Conservation (phyloP, 257 asterid species). For the Primulina huaijiensis region DNA sequence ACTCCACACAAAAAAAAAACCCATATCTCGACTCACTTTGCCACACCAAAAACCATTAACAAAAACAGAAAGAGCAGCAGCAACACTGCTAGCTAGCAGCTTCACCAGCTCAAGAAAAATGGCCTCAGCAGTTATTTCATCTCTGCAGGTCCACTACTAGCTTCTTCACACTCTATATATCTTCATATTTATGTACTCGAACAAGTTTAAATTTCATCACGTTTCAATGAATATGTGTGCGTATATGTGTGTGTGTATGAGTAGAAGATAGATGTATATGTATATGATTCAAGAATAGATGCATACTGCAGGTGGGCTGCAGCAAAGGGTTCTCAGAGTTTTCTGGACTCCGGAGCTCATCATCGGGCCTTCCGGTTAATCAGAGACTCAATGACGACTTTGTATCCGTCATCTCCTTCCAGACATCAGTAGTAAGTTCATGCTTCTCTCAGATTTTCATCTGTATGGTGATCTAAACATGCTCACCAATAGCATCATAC, state of each 20-base stretch:
- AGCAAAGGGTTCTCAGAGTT: conserved; percentile 85
- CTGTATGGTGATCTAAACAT: not conserved
- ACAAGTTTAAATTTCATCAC: not conserved
- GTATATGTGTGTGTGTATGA: not conserved
- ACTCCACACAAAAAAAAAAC: conserved; percentile 28
- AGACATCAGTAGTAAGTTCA: conserved; percentile 71
- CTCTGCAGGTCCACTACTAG: conserved; percentile 56
- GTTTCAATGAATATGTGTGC: not conserved
- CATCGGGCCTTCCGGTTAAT: conserved; percentile 53
- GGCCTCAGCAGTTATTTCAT: conserved; percentile 88
- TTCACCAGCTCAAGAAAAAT: conserved; percentile 26
- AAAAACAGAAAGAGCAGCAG: not conserved
- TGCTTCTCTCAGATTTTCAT: not conserved
- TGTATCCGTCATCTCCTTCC: conserved; percentile 64
- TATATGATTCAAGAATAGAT: not conserved
- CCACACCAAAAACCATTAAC: conserved; percentile 5
- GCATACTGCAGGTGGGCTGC: conserved; percentile 55
- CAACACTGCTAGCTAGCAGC: conserved; percentile 28
- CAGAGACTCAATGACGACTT: conserved; percentile 60
- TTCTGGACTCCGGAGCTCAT: conserved; percentile 68
- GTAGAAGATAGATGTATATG: too few species aligned
- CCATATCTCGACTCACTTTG: conserved; percentile 21
- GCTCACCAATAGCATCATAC: not conserved
- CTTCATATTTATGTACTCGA: not conserved
- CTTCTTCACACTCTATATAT: not conserved